Conservation (phyloP, 2,329 filamentous ascomycete genomes). For the Aspergillus pseudoterreus region DNA sequence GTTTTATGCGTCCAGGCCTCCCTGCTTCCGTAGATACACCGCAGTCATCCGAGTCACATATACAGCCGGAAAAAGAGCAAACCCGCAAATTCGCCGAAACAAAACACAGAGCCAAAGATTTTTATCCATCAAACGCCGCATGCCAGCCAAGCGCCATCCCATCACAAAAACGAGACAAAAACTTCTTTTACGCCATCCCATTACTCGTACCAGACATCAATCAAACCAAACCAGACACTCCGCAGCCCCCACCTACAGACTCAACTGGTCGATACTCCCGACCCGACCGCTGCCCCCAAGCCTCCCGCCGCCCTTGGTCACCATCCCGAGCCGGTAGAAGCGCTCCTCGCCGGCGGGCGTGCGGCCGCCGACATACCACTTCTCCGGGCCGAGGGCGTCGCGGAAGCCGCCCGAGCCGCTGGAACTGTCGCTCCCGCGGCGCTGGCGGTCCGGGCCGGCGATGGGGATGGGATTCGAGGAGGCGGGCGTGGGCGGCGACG, state of each 20-base stretch:
- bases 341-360: slow-evolving; percentile 46
- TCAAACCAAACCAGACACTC: too few relatives aligned
- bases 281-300: slow-evolving; percentile 40
- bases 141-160: background rate
- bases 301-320: slow-evolving; percentile 42
- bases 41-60: too few relatives aligned
- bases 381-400: slow-evolving; percentile 46
- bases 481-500: slow-evolving; percentile 23
- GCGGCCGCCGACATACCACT: slow-evolving; percentile 51
- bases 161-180: background rate
- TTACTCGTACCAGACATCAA: too few relatives aligned
- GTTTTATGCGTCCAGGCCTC: too few relatives aligned
- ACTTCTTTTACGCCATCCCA: too few relatives aligned
- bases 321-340: slow-evolving; percentile 48
- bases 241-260: slow-evolving; percentile 32
- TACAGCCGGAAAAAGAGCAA: too few relatives aligned
- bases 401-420: slow-evolving; percentile 46
- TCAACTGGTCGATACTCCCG: slow-evolving; percentile 48
- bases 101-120: too few relatives aligned
- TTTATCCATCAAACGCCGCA: too few relatives aligned
- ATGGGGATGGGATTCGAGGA: slow-evolving; percentile 38
- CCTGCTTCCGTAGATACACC: too few relatives aligned
- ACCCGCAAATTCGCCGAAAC: too few relatives aligned
- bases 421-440: slow-evolving; percentile 47
- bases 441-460: slow-evolving; percentile 34